These are phyloP conservation scores for Neofusicoccum sp. DNA, from an alignment of 2,329 filamentous ascomycete species.

Conservation along the genomic window DNA sequence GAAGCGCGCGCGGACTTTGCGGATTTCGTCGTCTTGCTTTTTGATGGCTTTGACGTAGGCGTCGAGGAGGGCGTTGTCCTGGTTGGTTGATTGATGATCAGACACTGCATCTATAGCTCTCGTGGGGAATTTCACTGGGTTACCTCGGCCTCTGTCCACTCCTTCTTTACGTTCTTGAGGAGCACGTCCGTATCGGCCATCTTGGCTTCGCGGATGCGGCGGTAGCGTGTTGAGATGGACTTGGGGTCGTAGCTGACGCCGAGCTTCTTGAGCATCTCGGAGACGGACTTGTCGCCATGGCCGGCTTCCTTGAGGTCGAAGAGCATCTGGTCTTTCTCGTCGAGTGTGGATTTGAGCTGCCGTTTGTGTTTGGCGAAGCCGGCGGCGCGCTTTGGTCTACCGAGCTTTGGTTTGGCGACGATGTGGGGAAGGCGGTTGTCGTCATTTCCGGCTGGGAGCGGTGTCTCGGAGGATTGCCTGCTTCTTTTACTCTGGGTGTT, in stretches of 20 bases:
- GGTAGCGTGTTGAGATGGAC: slow-evolving; percentile 49
- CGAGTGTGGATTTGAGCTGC: slow-evolving; percentile 27
- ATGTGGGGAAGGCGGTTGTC: too few species aligned
- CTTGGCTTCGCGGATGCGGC: slow-evolving; percentile 44
- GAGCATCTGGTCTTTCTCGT: slow-evolving; percentile 49
- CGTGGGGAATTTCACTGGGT: slow-evolving; percentile 17
- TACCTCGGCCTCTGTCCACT: slow-evolving; percentile 52
- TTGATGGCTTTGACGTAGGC: slow-evolving; percentile 45
- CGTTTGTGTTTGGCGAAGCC: slow-evolving; percentile 12
- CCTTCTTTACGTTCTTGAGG: slow-evolving; percentile 47
- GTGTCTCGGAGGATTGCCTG: too few species aligned
- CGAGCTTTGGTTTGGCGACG: too few species aligned
- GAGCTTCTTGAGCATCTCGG: slow-evolving; percentile 42
- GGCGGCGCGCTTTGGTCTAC: too few species aligned
- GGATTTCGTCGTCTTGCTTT: slow-evolving; percentile 21
- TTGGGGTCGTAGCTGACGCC: slow-evolving; percentile 46
- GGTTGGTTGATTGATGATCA: too few species aligned
- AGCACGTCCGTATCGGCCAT: slow-evolving; percentile 44
- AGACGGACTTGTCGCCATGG: slow-evolving; percentile 46
- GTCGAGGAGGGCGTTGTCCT: slow-evolving; percentile 47
- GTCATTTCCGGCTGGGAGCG: too few species aligned
- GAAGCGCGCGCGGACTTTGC: not conserved
- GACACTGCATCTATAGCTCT: not conserved
- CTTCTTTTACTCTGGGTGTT: too few species aligned
- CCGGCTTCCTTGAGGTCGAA: slow-evolving; percentile 43